A percentile compares a stretch with the other conserved stretches of the same genome.
Evolutionary conservation across 495 filamentous ascomycete genomes (phyloP).

Genomic region (Penicillium manginii): DNA sequence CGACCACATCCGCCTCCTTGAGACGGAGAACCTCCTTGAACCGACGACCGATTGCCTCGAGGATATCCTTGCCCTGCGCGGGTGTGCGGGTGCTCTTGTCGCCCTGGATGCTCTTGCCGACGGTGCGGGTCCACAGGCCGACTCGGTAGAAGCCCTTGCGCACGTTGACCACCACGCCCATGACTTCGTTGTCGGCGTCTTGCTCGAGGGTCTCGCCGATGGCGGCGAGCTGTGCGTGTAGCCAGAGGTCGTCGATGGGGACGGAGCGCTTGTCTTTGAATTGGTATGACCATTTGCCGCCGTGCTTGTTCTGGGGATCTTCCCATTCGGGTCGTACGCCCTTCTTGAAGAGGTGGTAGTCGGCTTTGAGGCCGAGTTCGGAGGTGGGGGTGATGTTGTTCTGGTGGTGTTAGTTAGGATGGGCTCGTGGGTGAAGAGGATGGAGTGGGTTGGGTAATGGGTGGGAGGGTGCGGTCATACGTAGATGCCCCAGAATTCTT

Average conservation of each 20-base stretch:
- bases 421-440: neutral
- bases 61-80: conserved; percentile 81
- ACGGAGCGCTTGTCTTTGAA: conserved; percentile 93
- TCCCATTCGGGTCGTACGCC: conserved; percentile 98
- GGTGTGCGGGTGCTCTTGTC: conserved; percentile 71
- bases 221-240: conserved; percentile 92
- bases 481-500: conserved; percentile 99
- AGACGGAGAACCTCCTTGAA: conserved; percentile 92
- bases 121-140: conserved; percentile 88
- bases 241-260: conserved; percentile 94
- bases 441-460: too few relatives aligned
- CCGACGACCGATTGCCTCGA: conserved; percentile 78
- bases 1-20: conserved; percentile 72
- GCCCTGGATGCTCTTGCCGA: conserved; percentile 77
- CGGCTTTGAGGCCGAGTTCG: conserved; percentile 93
- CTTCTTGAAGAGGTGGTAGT: conserved; percentile 99
- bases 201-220: conserved; percentile 98
- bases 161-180: conserved; percentile 99
- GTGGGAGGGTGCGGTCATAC: conserved; percentile 63
- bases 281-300: conserved; percentile 96
- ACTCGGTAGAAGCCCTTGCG: conserved; percentile 97
- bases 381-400: conserved; percentile 98
- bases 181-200: conserved; percentile 89
- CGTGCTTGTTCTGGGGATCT: conserved; percentile 96
- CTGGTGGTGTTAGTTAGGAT: conserved; percentile 48